phyloP scores from a whole-genome alignment of 805 yeast genomes.

The Isabelozyma heimii region DNA sequence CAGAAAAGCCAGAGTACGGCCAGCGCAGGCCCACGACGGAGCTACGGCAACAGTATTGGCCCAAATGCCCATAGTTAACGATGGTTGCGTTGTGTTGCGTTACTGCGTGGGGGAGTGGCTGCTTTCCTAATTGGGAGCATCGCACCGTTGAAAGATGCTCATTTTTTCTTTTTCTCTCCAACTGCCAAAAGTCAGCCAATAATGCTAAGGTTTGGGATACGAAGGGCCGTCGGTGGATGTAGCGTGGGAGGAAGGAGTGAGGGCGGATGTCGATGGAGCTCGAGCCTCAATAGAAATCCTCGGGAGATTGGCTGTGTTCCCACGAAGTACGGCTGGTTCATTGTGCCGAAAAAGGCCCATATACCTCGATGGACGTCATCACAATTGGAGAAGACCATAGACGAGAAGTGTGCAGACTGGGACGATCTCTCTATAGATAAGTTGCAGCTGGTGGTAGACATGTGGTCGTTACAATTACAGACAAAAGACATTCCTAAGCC shows the following conservation, averaged over 20 bases:
- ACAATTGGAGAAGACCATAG: not conserved
- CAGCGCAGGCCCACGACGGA: too few relatives aligned
- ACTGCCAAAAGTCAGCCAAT: not conserved
- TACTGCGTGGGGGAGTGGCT: not conserved
- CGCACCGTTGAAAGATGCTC: not conserved
- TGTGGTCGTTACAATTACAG: not conserved
- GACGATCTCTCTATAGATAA: not conserved
- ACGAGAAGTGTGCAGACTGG: not conserved
- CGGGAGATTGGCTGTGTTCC: constrained; percentile 8
- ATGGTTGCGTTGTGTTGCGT: not conserved
- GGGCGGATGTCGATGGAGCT: not conserved
- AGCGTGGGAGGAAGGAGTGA: not conserved
- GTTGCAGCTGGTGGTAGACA: not conserved
- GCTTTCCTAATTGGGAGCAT: not conserved
- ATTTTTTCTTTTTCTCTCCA: not conserved
- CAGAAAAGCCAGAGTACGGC: too few relatives aligned
- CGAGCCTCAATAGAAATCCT: constrained; percentile 3
- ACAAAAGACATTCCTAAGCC: not conserved
- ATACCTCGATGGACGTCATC: constrained; percentile 16
- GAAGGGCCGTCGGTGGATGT: too few relatives aligned
- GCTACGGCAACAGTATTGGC: too few relatives aligned
- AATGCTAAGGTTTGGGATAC: too few relatives aligned
- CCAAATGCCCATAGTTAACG: not conserved
- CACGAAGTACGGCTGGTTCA: constrained; percentile 21
- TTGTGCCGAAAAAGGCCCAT: constrained; percentile 12